These are phyloP conservation scores for Quercus ilex DNA, from an alignment of 306 rosid genomes.

Conservation along the genomic window DNA sequence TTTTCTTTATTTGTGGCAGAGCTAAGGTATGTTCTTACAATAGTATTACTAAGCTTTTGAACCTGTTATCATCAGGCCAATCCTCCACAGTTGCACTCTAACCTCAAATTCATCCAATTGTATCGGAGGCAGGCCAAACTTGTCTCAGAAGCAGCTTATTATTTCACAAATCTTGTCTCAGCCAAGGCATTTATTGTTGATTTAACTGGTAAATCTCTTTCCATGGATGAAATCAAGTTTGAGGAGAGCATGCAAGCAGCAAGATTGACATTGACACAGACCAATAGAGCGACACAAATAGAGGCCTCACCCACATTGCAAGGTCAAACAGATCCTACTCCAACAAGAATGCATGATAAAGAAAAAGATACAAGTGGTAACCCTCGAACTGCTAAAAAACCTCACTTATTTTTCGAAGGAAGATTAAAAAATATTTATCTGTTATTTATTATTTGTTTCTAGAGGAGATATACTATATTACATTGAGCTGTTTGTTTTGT, in stretches of 20 bases:
- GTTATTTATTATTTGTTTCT: neutral
- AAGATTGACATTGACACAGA: conserved; percentile 15
- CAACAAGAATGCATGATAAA: conserved; percentile 13
- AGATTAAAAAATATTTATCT: neutral
- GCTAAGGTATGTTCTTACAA: neutral
- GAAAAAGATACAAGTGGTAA: conserved; percentile 32
- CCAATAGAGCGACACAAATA: conserved; percentile 15
- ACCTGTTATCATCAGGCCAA: conserved; percentile 42
- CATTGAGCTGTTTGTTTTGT: neutral
- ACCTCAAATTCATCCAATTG: conserved; percentile 59
- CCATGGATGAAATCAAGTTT: conserved; percentile 51
- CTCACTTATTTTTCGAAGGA: neutral
- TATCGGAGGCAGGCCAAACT: conserved; percentile 67
- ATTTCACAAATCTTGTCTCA: conserved; percentile 57
- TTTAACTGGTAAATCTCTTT: conserved; percentile 48
- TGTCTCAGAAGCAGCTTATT: conserved; percentile 50
- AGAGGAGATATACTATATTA: neutral
- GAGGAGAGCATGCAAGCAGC: conserved; percentile 64
- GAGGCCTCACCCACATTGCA: conserved; percentile 18
- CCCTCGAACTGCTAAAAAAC: conserved; percentile 5
- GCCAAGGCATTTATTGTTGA: conserved; percentile 54
- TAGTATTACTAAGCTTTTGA: conserved; percentile 10
- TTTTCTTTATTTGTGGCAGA: neutral
- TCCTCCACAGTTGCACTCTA: conserved; percentile 74
- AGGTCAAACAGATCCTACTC: conserved; percentile 21